Conservation (phyloP, 495 filamentous ascomycete species). For the Hyaloscypha variabilis region DNA sequence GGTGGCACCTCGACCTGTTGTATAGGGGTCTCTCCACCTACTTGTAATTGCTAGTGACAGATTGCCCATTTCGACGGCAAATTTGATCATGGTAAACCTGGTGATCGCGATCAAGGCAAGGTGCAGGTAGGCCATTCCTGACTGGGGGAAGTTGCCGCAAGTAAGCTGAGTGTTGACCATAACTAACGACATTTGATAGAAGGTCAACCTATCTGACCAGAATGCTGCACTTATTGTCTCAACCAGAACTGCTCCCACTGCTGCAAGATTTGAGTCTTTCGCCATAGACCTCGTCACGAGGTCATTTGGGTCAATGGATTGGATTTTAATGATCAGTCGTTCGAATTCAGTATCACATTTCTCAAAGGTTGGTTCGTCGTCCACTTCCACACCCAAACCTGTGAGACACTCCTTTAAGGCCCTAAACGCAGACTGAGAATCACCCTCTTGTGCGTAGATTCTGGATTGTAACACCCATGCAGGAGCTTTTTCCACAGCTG, state of each 20-base stretch:
- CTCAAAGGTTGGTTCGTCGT: slow-evolving; percentile 67
- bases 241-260: slow-evolving; percentile 71
- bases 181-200: slow-evolving; percentile 74
- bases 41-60: slow-evolving; percentile 69
- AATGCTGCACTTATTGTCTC: slow-evolving; percentile 81
- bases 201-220: slow-evolving; percentile 76
- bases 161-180: slow-evolving; percentile 70
- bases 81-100: slow-evolving; percentile 72
- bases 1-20: slow-evolving; percentile 69
- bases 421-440: slow-evolving; percentile 67
- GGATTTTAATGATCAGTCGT: slow-evolving; percentile 58
- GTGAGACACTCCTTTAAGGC: slow-evolving; percentile 67
- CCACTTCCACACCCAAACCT: slow-evolving; percentile 66
- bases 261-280: slow-evolving; percentile 58
- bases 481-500: slow-evolving; percentile 72
- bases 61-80: slow-evolving; percentile 66
- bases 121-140: slow-evolving; percentile 75
- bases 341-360: slow-evolving; percentile 75
- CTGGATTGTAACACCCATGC: slow-evolving; percentile 79
- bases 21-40: slow-evolving; percentile 66
- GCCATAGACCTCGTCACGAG: slow-evolving; percentile 16
- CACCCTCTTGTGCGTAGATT: slow-evolving; percentile 71
- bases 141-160: slow-evolving; percentile 70
- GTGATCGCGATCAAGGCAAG: slow-evolving; percentile 72
- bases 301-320: slow-evolving; percentile 40